Evolutionary conservation across 148 eudicot genomes (phyloP), one percentile per base, ranked within the genome.

Genomic region (Vaccinium myrtillus): DNA sequence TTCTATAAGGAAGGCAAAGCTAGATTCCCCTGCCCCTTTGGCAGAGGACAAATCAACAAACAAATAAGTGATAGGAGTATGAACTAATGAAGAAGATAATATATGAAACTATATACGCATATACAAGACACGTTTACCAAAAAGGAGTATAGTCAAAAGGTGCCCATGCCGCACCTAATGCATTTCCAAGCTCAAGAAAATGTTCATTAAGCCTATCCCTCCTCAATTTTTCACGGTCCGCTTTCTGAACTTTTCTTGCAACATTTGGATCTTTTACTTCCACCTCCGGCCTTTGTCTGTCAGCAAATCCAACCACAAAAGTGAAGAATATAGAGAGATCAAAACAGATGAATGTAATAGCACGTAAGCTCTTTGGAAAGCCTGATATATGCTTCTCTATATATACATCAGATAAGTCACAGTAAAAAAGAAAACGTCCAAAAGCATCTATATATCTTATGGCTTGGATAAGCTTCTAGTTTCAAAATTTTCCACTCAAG

Each of bases 221-320:
- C 91, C 95, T 90, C 87, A 93, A 86, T 80, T 90, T 93, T 88
- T 93, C 95, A 75, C 95, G 95, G 88, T 91, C 93, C 11, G 95
- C 95, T 88, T 93, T 93, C 87, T 92, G 94, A 77, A 93, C 93
- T 86, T 90, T 93, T 85, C 93, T 90, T 19, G 90, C 91, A 56
- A 78, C 56, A 43, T 81, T 55, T 12, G 90, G 70, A 79, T 93
- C 92, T 73, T 90, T 87, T 36, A 23, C 88, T 86, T 90, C 92
- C 71, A 63, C 84, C 56, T 90, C 92, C 32, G 59, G 86, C 91
- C 86, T 89, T 82, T 88, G 90, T 61, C 91, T 87, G 84, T 59
- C 32, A 85, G 49, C 80, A 75, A 61, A 59, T 46, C 54, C 54
- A 43, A 46, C 32, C 54, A 9, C 74, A 81, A 21, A 61, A 15